Evolutionary conservation across 108 stramenopile genomes (phyloP).

Genomic region (Asterionellopsis glacialis): DNA sequence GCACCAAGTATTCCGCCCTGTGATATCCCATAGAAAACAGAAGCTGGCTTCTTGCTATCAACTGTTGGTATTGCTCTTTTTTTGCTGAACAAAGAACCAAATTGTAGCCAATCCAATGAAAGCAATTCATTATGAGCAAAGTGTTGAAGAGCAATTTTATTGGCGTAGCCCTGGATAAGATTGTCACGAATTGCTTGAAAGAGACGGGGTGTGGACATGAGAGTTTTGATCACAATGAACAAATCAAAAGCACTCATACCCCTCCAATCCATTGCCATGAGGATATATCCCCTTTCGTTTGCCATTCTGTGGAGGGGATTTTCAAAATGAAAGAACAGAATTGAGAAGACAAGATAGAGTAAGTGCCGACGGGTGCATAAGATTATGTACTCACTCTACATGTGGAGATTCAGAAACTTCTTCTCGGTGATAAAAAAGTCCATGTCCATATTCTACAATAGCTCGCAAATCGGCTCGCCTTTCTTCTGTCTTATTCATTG

Average conservation of each 20-base stretch:
- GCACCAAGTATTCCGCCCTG: conserved; percentile 78
- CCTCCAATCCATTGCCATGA: conserved; percentile 65
- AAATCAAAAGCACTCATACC: conserved; percentile 66
- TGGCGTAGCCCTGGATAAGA: conserved; percentile 56
- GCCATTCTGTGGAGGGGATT: conserved; percentile 21
- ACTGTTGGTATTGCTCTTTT: not conserved
- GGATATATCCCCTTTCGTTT: conserved; percentile 52
- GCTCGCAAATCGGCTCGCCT: conserved; percentile 25
- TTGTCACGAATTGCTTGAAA: conserved; percentile 43
- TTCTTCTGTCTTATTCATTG: conserved; percentile 6
- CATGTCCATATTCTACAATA: conserved; percentile 77
- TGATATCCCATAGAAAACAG: conserved; percentile 69
- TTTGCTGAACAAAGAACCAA: not conserved
- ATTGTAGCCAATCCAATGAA: conserved; percentile 17
- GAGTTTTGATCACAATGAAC: conserved; percentile 40
- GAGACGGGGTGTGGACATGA: conserved; percentile 29
- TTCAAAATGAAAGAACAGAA: not conserved
- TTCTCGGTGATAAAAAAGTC: conserved; percentile 53
- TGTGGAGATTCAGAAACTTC: conserved; percentile 13
- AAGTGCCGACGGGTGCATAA: no score
- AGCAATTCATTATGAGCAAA: conserved; percentile 34
- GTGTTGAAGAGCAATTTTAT: conserved; percentile 51
- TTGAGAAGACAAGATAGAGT: conserved; percentile 15
- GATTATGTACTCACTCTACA: no score
- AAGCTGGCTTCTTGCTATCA: conserved; percentile 6